A percentile compares a stretch with the other conserved stretches of the same genome.
Conservation (phyloP, 2,329 filamentous ascomycete genomes). For the Dothideomycetidae sp. region DNA sequence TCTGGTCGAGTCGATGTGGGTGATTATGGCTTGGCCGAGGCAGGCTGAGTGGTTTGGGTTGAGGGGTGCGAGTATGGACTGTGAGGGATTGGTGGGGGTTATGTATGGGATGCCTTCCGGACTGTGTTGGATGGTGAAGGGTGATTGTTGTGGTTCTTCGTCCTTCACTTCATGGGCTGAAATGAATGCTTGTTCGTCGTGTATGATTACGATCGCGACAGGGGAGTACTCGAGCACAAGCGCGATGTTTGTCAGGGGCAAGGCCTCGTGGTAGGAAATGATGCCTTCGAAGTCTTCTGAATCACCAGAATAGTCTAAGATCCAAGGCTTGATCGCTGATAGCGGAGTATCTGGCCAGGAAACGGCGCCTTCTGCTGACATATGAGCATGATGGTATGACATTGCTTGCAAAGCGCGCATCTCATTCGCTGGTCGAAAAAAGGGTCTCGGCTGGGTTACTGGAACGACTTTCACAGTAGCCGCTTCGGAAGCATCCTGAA, state of each 20-base stretch:
- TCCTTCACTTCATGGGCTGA: constrained; percentile 1
- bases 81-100: constrained; percentile 31
- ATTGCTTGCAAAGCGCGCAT: constrained; percentile 62
- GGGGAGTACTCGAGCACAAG: constrained; percentile 58
- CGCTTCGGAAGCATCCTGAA: constrained; percentile 37
- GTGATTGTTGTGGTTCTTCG: constrained; percentile 1
- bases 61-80: constrained; percentile 34
- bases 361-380: constrained; percentile 14
- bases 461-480: constrained; percentile 40
- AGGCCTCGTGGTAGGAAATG: constrained; percentile 52
- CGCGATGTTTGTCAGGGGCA: constrained; percentile 42
- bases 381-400: constrained; percentile 40
- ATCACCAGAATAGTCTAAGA: constrained; percentile 43
- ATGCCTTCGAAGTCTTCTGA: constrained; percentile 47
- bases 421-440: constrained; percentile 48
- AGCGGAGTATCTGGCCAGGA: constrained; percentile 44
- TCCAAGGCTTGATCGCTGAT: constrained; percentile 44
- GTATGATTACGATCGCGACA: constrained; percentile 50
- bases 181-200: constrained; percentile 30
- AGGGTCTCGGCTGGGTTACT: constrained; percentile 43
- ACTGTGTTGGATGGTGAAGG: constrained; percentile 19
- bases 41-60: constrained; percentile 45
- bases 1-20: constrained; percentile 47
- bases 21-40: constrained; percentile 53
- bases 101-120: constrained; percentile 50